Evolutionary conservation across 495 filamentous ascomycete genomes (phyloP).

Genomic region (Talaromyces thailandensis): DNA sequence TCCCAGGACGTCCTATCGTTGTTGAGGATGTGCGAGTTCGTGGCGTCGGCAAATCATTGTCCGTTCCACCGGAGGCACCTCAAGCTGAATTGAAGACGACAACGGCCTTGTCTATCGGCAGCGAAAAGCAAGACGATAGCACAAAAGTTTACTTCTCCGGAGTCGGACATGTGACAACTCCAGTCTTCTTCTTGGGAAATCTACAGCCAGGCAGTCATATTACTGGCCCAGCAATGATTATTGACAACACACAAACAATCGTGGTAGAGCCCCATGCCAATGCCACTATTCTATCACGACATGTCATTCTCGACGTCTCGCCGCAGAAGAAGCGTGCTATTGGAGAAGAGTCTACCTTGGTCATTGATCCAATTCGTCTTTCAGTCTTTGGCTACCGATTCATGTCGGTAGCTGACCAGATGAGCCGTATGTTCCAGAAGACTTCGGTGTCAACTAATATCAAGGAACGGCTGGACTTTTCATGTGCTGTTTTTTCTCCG

Average conservation of each 20-base stretch:
- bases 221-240: constrained; percentile 79
- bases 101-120: constrained; percentile 22
- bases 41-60: constrained; percentile 65
- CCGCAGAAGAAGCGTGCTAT: constrained; percentile 27
- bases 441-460: constrained; percentile 97
- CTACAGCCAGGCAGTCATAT: constrained; percentile 66
- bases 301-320: constrained; percentile 42
- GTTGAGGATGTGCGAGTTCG: constrained; percentile 47
- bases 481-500: constrained; percentile 88
- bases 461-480: constrained; percentile 95
- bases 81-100: constrained; percentile 28
- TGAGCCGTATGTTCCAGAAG: constrained; percentile 93
- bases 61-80: constrained; percentile 25
- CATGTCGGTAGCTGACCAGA: constrained; percentile 98
- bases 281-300: constrained; percentile 31
- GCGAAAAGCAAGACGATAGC: constrained; percentile 18
- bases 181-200: constrained; percentile 76
- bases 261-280: constrained; percentile 79
- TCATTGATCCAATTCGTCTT: constrained; percentile 80
- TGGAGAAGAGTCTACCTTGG: constrained; percentile 44
- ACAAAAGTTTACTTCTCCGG: constrained; percentile 27
- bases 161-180: constrained; percentile 49
- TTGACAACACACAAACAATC: constrained; percentile 93
- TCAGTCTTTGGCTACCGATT: constrained; percentile 95
- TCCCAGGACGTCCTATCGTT: constrained; percentile 42